Evolutionary conservation across 1,284 basidiomycete genomes (phyloP).

Genomic region (Austroboletus olivaceoglutinosus): DNA sequence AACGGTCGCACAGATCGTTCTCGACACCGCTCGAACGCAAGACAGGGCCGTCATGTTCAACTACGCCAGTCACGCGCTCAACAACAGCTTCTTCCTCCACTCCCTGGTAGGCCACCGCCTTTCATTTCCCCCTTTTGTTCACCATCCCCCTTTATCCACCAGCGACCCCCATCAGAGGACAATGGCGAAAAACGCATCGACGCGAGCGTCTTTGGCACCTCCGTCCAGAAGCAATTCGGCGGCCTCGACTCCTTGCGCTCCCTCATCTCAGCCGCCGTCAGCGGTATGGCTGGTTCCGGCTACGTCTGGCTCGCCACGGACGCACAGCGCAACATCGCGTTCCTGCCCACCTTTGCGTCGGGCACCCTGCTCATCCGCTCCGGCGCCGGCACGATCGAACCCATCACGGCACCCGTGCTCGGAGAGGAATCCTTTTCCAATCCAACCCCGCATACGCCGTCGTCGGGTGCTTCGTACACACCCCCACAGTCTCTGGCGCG

Average conservation of each 20-base stretch:
- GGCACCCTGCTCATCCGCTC: constrained; percentile 85
- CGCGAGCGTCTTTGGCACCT: constrained; percentile 33
- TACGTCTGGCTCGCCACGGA: constrained; percentile 89
- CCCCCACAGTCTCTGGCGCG: constrained; percentile 18
- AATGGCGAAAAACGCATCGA: constrained; percentile 48
- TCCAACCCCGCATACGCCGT: background rate
- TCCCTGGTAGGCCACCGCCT: constrained; percentile 61
- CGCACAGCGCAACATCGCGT: constrained; percentile 57
- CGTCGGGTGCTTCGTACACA: constrained; percentile 14
- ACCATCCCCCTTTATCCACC: background rate
- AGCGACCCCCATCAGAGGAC: constrained; percentile 52
- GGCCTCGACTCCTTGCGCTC: constrained; percentile 72
- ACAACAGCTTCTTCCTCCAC: constrained; percentile 95
- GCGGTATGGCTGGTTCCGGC: constrained; percentile 80
- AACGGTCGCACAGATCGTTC: constrained; percentile 73
- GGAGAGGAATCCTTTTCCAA: constrained; percentile 15
- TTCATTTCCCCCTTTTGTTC: background rate
- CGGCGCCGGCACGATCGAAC: constrained; percentile 36
- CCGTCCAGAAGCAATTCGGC: constrained; percentile 58
- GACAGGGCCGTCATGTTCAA: constrained; percentile 79
- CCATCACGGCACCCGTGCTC: constrained; percentile 32
- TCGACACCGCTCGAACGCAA: constrained; percentile 64
- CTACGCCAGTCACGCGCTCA: constrained; percentile 89
- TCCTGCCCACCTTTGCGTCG: constrained; percentile 84
- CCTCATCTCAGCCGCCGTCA: constrained; percentile 71